Percentiles rank a stretch among this genome's conserved stretches.
These are phyloP conservation scores for Lecanosticta acicola DNA, from an alignment of 2,329 filamentous ascomycete genomes.

Conservation along the genomic window DNA sequence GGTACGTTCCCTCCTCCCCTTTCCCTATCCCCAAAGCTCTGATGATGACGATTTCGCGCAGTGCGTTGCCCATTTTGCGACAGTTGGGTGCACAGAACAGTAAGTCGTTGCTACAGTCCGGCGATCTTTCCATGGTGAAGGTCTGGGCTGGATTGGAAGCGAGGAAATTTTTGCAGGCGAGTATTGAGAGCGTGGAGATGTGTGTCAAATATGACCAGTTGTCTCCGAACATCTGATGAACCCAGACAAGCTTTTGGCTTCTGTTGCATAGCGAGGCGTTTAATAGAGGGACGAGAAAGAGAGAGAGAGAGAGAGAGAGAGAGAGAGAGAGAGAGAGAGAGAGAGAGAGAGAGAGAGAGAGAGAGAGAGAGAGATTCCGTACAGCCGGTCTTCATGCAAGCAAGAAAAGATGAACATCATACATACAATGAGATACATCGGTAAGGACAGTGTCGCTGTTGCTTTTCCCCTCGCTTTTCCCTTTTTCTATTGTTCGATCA, in stretches of 20 bases:
- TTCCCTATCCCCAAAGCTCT: background rate
- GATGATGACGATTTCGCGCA: conserved; percentile 35
- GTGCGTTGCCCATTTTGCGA: conserved; percentile 82
- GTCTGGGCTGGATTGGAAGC: conserved; percentile 91
- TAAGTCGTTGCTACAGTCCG: conserved; percentile 46
- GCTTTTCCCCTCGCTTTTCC: too few species aligned
- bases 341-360: too few species aligned
- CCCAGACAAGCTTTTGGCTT: too few species aligned
- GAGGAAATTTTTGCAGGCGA: conserved; percentile 81
- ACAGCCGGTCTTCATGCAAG: too few species aligned
- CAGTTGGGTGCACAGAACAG: conserved; percentile 77
- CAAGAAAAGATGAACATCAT: too few species aligned
- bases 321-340: too few species aligned
- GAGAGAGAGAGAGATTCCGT: too few species aligned
- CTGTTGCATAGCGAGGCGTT: background rate
- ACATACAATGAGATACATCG: too few species aligned
- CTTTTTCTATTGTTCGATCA: too few species aligned
- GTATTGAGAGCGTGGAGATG: conserved; percentile 79
- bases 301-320: too few species aligned
- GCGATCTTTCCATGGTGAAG: conserved; percentile 64
- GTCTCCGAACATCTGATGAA: conserved; percentile 78
- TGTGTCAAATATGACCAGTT: conserved; percentile 88
- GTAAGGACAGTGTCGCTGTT: too few species aligned
- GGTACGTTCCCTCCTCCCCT: conserved; percentile 39
- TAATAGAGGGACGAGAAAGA: background rate